Percentiles rank a stretch among this genome's conserved stretches.
These are phyloP conservation scores for Aspergillus phoenicis DNA, from an alignment of 2,329 filamentous ascomycete species.

Conservation along the genomic window DNA sequence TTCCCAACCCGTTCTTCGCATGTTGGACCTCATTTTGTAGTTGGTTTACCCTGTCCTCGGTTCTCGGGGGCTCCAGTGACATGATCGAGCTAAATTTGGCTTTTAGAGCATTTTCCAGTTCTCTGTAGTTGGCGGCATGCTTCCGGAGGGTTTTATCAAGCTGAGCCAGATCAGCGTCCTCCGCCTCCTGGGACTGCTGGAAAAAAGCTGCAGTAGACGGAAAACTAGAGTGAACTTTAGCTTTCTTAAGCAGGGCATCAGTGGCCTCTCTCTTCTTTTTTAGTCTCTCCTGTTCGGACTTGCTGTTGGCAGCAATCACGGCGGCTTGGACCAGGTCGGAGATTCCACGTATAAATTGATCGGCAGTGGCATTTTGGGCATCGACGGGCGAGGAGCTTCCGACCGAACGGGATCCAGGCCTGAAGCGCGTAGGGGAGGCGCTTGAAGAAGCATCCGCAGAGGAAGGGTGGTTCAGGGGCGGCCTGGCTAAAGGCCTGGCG, in stretches of 20 bases:
- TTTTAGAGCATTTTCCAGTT: conserved; percentile 20
- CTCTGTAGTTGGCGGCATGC: conserved; percentile 19
- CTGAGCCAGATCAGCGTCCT: conserved; percentile 23
- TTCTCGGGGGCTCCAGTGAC: not conserved
- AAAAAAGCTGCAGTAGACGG: conserved; percentile 28
- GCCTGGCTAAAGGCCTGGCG: conserved; percentile 10
- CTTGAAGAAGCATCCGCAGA: not conserved
- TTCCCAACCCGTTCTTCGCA: not conserved
- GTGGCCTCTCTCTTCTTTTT: conserved; percentile 37
- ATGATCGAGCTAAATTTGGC: conserved; percentile 13
- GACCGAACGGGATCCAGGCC: not conserved
- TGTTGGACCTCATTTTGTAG: conserved; percentile 21
- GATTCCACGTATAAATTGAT: conserved; percentile 46
- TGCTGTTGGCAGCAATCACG: conserved; percentile 29
- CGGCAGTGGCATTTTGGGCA: conserved; percentile 6
- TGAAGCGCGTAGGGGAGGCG: not conserved
- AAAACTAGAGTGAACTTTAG: conserved; percentile 24
- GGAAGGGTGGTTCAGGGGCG: not conserved
- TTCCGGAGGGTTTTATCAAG: conserved; percentile 25
- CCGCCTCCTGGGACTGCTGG: conserved; percentile 23
- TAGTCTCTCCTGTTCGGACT: conserved; percentile 30
- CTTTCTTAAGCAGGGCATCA: conserved; percentile 38
- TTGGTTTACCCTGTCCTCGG: conserved; percentile 17
- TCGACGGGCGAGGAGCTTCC: not conserved
- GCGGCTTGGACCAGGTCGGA: conserved; percentile 24